A percentile compares a stretch with the other conserved stretches of the same genome.
These are phyloP conservation scores for Fusarium burgessii DNA, from an alignment of 2,329 filamentous ascomycete species.

Conservation along the genomic window DNA sequence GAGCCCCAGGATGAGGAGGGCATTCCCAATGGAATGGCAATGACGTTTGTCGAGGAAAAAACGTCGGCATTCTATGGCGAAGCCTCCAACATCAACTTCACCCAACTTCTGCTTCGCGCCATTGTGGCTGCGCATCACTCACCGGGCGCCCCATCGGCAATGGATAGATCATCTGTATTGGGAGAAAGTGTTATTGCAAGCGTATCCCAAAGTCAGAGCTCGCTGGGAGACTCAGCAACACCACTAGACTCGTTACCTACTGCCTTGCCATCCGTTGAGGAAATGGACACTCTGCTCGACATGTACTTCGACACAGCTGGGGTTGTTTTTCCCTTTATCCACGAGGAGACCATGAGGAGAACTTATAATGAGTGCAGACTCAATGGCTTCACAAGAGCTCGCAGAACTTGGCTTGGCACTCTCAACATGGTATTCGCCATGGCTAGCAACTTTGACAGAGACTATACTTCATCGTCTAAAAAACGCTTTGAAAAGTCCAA, in stretches of 20 bases:
- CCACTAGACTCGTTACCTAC: neutral
- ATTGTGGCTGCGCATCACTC: neutral
- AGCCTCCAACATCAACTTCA: neutral
- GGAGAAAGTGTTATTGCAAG: neutral
- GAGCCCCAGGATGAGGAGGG: neutral
- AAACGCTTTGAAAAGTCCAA: neutral
- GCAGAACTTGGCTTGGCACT: neutral
- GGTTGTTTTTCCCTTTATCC: neutral
- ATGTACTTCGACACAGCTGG: constrained; percentile 1
- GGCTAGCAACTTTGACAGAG: neutral
- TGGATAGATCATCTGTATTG: neutral
- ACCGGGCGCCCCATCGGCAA: neutral
- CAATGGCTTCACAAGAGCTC: neutral
- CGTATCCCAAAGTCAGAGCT: neutral
- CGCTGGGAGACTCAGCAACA: neutral
- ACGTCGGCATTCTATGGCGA: neutral
- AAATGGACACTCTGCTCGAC: neutral
- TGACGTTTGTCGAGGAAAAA: constrained; percentile 5
- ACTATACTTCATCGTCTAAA: neutral
- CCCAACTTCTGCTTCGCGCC: neutral
- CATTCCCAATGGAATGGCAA: neutral
- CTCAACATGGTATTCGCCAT: constrained; percentile 1
- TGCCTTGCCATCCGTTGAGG: neutral
- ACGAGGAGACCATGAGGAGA: neutral
- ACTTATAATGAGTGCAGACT: neutral